Evolutionary conservation across 1,284 basidiomycete genomes (phyloP), one percentile per base, ranked within the genome.

Genomic region (Trichosporon sp.): DNA sequence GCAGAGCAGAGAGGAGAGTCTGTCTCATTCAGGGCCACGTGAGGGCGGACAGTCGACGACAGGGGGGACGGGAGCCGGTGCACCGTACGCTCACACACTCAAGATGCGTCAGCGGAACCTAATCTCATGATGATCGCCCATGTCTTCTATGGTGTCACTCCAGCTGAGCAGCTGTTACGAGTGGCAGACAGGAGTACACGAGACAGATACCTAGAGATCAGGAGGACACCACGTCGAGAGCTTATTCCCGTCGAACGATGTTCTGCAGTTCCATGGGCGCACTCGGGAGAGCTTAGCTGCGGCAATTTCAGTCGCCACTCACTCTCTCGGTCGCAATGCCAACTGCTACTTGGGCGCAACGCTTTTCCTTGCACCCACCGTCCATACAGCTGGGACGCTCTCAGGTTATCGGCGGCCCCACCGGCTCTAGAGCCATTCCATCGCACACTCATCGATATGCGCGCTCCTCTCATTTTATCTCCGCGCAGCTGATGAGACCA

Each of bases 161-260:
- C 16, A n/a, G n/a, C n/a, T n/a, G n/a, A n/a, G 33, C 33, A 34
- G 33, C 33, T 7, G 33, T 8, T 34, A 14, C 44, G 10, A 52
- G 46, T 52, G 46, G 46, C 46, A 52, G 46, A 52, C 46, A 52
- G 46, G 46, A 52, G n/a, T n/a, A n/a, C n/a, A n/a, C n/a, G n/a
- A n/a, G n/a, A n/a, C n/a, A n/a, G n/a, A n/a, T n/a, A n/a, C n/a
- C n/a, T n/a, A n/a, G n/a, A n/a, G 46, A 13, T 8, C 16, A 19
- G 7, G 6, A 19, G 19, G 36, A 13, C 36, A 19, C 16, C 16
- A 19, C 8, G 36, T 19, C 16, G 40, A 21, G 40, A 44, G 40
- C 40, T 44, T 44, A 44, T 21, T 44, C 19, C 19, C 5, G 7
- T 7, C 19, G n/a, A n/a, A 44, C 40, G 23, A 44, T n/a, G n/a